phyloP scores from a whole-genome alignment of 805 yeast genomes.

The Wickerhamomyces subpelliculosus region DNA sequence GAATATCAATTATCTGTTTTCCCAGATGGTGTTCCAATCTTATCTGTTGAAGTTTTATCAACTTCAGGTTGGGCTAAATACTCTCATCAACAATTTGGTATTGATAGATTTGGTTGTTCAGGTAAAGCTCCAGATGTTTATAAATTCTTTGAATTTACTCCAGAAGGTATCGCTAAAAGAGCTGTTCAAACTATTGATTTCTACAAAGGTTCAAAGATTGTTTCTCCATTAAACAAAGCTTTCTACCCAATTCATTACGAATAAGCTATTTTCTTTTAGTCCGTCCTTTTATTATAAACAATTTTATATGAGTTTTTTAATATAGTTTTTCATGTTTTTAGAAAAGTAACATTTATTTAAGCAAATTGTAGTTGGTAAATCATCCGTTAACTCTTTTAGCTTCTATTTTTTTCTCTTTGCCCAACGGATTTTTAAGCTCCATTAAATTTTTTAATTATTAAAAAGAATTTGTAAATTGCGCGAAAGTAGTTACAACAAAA shows the following conservation, averaged over 20 bases:
- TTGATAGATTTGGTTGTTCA: constrained; percentile 94
- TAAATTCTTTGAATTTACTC: constrained; percentile 83
- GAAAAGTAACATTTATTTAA: too few species aligned
- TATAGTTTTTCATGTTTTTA: too few species aligned
- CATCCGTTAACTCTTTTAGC: too few species aligned
- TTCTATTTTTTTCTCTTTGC: too few species aligned
- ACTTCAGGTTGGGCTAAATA: constrained; percentile 91
- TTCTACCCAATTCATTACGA: constrained; percentile 38
- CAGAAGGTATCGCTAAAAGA: constrained; percentile 86
- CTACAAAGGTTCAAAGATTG: constrained; percentile 69
- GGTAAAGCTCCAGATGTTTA: constrained; percentile 82
- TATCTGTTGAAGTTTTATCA: constrained; percentile 91
- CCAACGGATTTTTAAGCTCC: too few species aligned
- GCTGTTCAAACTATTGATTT: constrained; percentile 72
- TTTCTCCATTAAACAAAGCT: constrained; percentile 77
- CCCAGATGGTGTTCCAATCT: constrained; percentile 90
- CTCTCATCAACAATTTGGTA: constrained; percentile 94
- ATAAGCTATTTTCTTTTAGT: not conserved
- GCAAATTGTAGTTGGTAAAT: too few species aligned
- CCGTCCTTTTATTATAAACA: not conserved
- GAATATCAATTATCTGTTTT: constrained; percentile 81
- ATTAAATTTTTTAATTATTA: too few species aligned
- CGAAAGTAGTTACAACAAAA: too few species aligned
- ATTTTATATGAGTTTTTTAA: not conserved
- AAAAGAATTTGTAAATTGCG: too few species aligned